phyloP scores from a whole-genome alignment of 1,284 basidiomycete species.

The Phellinidium pouzarii region DNA sequence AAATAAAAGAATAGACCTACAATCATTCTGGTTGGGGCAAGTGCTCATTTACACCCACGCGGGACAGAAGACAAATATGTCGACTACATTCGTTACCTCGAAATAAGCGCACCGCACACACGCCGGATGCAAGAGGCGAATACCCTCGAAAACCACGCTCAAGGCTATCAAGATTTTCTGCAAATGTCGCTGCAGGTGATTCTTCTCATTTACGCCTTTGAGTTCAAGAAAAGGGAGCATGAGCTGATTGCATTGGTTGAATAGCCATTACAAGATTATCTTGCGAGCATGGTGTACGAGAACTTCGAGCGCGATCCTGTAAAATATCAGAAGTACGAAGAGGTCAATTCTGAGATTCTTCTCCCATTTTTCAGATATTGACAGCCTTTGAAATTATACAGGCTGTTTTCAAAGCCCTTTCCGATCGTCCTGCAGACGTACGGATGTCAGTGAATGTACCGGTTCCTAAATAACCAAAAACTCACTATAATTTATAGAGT shows the following conservation, averaged over 20 bases:
- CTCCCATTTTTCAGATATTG: neutral
- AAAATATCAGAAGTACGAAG: conserved; percentile 94
- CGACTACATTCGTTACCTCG: conserved; percentile 84
- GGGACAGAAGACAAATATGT: conserved; percentile 87
- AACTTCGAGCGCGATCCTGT: conserved; percentile 97
- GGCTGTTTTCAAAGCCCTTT: conserved; percentile 79
- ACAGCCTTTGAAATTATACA: conserved; percentile 28
- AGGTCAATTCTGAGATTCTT: conserved; percentile 41
- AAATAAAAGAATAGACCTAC: conserved; percentile 70
- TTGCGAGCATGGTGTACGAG: conserved; percentile 93
- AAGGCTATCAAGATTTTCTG: conserved; percentile 91
- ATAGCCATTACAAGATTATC: conserved; percentile 94
- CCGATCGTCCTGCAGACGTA: conserved; percentile 55
- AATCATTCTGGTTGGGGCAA: conserved; percentile 72
- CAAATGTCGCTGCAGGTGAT: conserved; percentile 88
- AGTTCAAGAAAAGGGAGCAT: conserved; percentile 7
- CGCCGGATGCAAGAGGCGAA: conserved; percentile 53
- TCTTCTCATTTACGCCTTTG: neutral
- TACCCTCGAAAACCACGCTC: conserved; percentile 83
- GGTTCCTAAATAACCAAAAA: conserved; percentile 8
- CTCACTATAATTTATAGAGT: conserved; percentile 40
- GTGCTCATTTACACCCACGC: conserved; percentile 55
- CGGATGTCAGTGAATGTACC: conserved; percentile 43
- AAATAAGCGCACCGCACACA: conserved; percentile 63
- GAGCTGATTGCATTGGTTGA: conserved; percentile 11